These are phyloP conservation scores for Coemansia sp. DNA, from an alignment of 192 early-diverging fungal species.

Conservation along the genomic window DNA sequence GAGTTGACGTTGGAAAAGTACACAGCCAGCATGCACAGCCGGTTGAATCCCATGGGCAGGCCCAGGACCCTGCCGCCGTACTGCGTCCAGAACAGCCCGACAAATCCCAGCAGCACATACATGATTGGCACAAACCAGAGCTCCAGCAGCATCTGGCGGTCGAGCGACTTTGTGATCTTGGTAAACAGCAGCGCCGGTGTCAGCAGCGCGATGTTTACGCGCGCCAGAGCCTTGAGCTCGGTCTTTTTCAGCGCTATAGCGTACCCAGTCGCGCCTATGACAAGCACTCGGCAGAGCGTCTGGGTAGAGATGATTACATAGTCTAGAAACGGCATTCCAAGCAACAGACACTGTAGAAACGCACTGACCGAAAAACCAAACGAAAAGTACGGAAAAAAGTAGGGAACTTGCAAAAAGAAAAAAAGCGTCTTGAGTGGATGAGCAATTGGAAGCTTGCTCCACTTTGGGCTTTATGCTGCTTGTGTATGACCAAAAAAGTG, in stretches of 20 bases:
- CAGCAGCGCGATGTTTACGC: slow-evolving; percentile 63
- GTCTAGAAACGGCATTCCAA: slow-evolving; percentile 14
- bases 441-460: too few species aligned
- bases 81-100: slow-evolving; percentile 27
- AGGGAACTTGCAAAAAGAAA: background rate
- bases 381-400: background rate
- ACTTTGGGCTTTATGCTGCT: background rate
- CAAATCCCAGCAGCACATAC: slow-evolving; percentile 32
- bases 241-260: slow-evolving; percentile 13
- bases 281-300: slow-evolving; percentile 22
- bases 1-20: slow-evolving; percentile 73
- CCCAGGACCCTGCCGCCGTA: slow-evolving; percentile 21
- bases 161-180: slow-evolving; percentile 65
- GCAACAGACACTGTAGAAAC: background rate
- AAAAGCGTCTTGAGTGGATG: too few species aligned
- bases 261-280: slow-evolving; percentile 25
- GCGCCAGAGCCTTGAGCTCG: slow-evolving; percentile 37
- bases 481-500: background rate
- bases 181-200: slow-evolving; percentile 74
- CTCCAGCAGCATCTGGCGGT: slow-evolving; percentile 57
- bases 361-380: too few species aligned
- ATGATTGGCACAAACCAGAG: slow-evolving; percentile 67
- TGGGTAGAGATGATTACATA: slow-evolving; percentile 33
- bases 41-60: slow-evolving; percentile 57
- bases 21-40: slow-evolving; percentile 61